phyloP scores from a whole-genome alignment of 2,329 filamentous ascomycete genomes.

The Diaporthe aspalathi region DNA sequence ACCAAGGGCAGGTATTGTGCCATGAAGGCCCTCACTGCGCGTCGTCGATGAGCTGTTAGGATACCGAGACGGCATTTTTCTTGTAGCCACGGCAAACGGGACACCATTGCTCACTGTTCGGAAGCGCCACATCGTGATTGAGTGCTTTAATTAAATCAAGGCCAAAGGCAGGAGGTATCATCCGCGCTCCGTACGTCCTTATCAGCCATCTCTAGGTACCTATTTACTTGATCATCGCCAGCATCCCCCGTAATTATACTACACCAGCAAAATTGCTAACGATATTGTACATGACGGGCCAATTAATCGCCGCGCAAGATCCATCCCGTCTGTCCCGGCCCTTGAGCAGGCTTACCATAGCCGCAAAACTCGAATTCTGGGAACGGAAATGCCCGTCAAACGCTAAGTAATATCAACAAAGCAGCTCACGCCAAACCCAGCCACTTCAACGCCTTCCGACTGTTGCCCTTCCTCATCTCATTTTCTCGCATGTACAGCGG shows the following conservation, averaged over 20 bases:
- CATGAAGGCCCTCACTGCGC: too few species aligned
- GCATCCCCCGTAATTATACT: neutral
- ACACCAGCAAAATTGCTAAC: neutral
- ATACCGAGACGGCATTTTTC: too few species aligned
- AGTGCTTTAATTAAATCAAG: neutral
- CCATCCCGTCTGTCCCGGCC: too few species aligned
- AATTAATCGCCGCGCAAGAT: neutral
- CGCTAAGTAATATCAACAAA: neutral
- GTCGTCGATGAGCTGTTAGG: too few species aligned
- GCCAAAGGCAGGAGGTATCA: neutral
- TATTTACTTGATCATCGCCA: neutral
- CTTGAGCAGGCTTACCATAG: too few species aligned
- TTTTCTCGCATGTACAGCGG: slow-evolving; percentile 42
- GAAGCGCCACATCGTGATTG: too few species aligned
- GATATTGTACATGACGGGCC: neutral
- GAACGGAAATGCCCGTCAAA: neutral
- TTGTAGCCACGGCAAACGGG: too few species aligned
- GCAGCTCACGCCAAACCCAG: slow-evolving; percentile 45
- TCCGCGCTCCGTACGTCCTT: too few species aligned
- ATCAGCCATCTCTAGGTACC: neutral
- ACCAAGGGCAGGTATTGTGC: too few species aligned
- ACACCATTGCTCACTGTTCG: neutral
- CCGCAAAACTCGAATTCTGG: neutral
- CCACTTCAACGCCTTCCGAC: slow-evolving; percentile 52
- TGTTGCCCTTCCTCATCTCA: slow-evolving; percentile 40